A percentile compares a stretch with the other conserved stretches of the same genome.
phyloP scores from a whole-genome alignment of 2,329 filamentous ascomycete species.

The Botrytis galanthina region DNA sequence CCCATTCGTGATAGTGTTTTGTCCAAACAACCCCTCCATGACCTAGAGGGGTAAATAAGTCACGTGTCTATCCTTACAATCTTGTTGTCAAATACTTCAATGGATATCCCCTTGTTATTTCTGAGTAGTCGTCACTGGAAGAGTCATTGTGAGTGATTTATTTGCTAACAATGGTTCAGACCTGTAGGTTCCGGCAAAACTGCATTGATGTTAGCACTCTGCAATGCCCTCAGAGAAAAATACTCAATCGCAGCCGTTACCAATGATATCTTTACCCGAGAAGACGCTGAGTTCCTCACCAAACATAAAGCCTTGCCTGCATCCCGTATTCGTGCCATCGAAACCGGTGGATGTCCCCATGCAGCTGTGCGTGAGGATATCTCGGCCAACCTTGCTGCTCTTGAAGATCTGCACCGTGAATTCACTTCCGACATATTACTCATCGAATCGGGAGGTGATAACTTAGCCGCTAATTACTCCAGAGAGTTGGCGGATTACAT shows the following conservation, averaged over 20 bases:
- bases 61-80: constrained; percentile 16
- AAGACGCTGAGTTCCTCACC: constrained; percentile 97
- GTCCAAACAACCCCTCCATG: constrained; percentile 11
- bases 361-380: constrained; percentile 98
- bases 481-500: constrained; percentile 96
- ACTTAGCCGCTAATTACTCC: constrained; percentile 94
- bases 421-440: constrained; percentile 82
- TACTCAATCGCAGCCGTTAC: constrained; percentile 94
- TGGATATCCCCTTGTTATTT: background rate
- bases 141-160: background rate
- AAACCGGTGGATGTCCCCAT: constrained; percentile 96
- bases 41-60: constrained; percentile 22
- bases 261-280: constrained; percentile 97
- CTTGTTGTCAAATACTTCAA: background rate
- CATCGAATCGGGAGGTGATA: constrained; percentile 95
- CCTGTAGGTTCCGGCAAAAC: constrained; percentile 98
- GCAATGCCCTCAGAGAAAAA: constrained; percentile 72
- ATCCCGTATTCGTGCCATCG: constrained; percentile 86
- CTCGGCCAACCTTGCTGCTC: constrained; percentile 83
- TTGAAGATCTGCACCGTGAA: constrained; percentile 81
- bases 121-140: background rate
- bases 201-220: constrained; percentile 92
- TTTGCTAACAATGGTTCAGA: constrained; percentile 45
- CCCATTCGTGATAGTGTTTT: constrained; percentile 1
- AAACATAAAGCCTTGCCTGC: constrained; percentile 79